Base-by-base conservation (phyloP, 441 rosid species). In the Bruguiera hainesii region DNA sequence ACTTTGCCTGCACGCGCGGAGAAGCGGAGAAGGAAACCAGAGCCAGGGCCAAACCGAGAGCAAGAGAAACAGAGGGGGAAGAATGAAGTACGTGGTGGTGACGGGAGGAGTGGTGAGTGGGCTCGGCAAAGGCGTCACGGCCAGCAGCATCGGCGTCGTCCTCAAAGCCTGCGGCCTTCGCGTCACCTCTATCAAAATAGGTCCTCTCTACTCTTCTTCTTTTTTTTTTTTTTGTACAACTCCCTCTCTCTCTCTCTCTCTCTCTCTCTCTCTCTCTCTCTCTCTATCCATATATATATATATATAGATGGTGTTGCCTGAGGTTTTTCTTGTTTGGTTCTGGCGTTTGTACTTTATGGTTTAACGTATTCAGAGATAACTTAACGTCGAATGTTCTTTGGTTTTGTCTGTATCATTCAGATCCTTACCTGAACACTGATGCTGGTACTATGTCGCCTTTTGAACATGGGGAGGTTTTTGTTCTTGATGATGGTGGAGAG, bases 381-480 rank as follows among this genome's bases (percentile, higher is more conserved):
- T 33, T 51, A 7, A 25, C 11, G 10, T 66, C 1, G 6, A 33
- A 30, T 53, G 19, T 53, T 26, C 23, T 30, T 11, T 64, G 23
- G 33, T 29, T 42, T 25, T 21, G 25, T 5, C 16, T 51, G 13
- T 33, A 4, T 63, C 51, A 26, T 64, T 16, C 81, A 95, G 99
- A 95, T 85, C 99, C 98, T 79, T 95, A 95, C 79, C 70, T 95
- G 61, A 95, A 95, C 66, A 90, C 87, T 37, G 99, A 95, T 82
- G 99, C 99, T 48, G 99, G 99, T 69, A 95, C 99, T 51, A 95
- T 95, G 98, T 92, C 98, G 18, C 99, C 99, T 29, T 86, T 84
- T 65, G 98, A 95, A 73, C 99, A 95, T 16, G 99, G 98, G 56
- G 99, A 95, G 76, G 98, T 95, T 23, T 95, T 87, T 75, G 99